phyloP scores from a whole-genome alignment of 352 stramenopile genomes.

The Globisporangium parvum region DNA sequence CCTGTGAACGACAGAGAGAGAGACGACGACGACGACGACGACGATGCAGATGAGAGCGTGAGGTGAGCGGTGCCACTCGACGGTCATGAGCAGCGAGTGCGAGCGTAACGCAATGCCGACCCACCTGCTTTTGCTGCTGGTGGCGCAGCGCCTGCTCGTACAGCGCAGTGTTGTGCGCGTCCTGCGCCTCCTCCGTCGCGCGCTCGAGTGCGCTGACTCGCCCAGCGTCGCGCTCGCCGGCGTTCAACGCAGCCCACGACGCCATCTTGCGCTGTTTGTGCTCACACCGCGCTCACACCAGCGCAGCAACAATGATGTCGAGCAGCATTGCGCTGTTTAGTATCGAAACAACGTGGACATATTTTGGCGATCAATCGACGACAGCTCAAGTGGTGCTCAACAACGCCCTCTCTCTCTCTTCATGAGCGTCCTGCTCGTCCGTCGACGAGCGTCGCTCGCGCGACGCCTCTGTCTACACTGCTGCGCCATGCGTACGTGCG shows the following conservation, averaged over 20 bases:
- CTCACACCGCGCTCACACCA: too few relatives aligned
- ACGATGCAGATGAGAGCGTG: background rate
- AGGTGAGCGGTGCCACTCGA: background rate
- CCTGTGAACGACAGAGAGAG: slow-evolving; percentile 8
- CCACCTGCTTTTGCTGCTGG: slow-evolving; percentile 51
- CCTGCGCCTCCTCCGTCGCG: slow-evolving; percentile 61
- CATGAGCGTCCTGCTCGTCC: background rate
- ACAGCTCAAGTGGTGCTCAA: too few relatives aligned
- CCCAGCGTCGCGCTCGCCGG: slow-evolving; percentile 20
- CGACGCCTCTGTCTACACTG: too few relatives aligned
- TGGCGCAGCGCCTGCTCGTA: slow-evolving; percentile 64
- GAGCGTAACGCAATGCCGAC: background rate
- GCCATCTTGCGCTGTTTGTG: slow-evolving; percentile 19
- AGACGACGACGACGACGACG: too few relatives aligned
- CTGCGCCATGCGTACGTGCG: too few relatives aligned
- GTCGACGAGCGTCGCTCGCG: background rate
- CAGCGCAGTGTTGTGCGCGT: slow-evolving; percentile 46
- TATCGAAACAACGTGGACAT: background rate
- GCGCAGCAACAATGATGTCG: background rate
- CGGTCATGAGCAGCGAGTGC: background rate
- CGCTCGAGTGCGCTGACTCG: slow-evolving; percentile 14
- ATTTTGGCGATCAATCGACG: background rate
- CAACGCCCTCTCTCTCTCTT: too few relatives aligned
- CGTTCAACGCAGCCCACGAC: slow-evolving; percentile 68
- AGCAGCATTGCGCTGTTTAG: background rate